Evolutionary conservation across 2,329 filamentous ascomycete genomes (phyloP).

Genomic region (Chalaropsis ovoidea): DNA sequence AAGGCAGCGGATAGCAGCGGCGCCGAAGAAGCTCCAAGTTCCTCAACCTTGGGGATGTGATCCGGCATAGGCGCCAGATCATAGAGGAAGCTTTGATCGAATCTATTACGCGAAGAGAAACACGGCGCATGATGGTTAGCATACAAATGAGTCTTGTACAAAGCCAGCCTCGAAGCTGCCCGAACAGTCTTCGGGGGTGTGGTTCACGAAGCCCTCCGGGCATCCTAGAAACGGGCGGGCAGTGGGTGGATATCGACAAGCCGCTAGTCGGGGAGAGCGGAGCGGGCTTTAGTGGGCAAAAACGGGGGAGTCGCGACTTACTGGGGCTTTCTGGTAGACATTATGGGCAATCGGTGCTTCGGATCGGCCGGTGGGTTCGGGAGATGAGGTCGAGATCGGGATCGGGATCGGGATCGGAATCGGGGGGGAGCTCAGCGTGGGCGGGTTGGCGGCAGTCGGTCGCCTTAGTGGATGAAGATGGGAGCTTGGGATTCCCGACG

Average conservation of each 20-base stretch:
- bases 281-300: neutral
- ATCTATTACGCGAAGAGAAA: constrained; percentile 46
- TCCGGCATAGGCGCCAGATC: constrained; percentile 93
- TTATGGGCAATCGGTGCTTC: constrained; percentile 30
- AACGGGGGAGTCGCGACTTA: constrained; percentile 30
- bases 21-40: constrained; percentile 86
- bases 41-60: constrained; percentile 82
- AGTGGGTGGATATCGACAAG: neutral
- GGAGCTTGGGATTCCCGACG: constrained; percentile 10
- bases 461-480: constrained; percentile 2
- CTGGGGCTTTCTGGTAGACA: constrained; percentile 38
- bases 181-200: neutral
- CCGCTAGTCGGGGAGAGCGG: neutral
- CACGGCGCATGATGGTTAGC: constrained; percentile 28
- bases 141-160: neutral
- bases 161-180: neutral
- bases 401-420: neutral
- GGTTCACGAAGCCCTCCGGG: constrained; percentile 25
- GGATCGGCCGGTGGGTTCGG: constrained; percentile 9
- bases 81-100: constrained; percentile 86
- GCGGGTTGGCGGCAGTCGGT: neutral
- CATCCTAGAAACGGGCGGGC: neutral
- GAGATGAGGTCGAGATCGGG: constrained; percentile 11
- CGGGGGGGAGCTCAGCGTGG: neutral
- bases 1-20: constrained; percentile 84